Evolutionary conservation across 202 grass and related monocot genomes (phyloP).

Genomic region (Cymbopogon flexuosus): DNA sequence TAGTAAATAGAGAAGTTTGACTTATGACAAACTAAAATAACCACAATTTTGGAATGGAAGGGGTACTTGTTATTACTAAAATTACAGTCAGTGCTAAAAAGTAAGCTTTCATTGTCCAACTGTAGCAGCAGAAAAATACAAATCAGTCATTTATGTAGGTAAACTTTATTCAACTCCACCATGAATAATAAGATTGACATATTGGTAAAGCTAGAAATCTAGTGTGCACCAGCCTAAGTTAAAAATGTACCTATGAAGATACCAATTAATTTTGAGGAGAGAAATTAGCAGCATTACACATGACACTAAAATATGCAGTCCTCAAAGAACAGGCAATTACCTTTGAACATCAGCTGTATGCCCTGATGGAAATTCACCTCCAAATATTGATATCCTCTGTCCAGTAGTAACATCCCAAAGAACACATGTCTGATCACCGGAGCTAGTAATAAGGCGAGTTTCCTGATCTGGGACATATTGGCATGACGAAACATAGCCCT

Average conservation of each 20-base stretch:
- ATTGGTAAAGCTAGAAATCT: not conserved
- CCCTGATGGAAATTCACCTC: constrained; percentile 97
- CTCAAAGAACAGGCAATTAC: constrained; percentile 36
- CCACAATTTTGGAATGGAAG: not conserved
- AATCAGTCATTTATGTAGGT: not conserved
- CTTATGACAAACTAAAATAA: not conserved
- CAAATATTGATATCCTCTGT: constrained; percentile 92
- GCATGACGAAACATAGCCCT: constrained; percentile 93
- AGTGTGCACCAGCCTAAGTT: not conserved
- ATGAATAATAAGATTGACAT: not conserved
- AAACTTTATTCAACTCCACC: constrained; percentile 7
- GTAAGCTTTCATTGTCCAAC: not conserved
- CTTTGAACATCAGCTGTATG: constrained; percentile 93
- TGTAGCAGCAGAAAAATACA: not conserved
- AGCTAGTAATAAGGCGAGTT: constrained; percentile 79
- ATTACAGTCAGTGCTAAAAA: constrained; percentile 1
- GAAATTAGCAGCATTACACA: not conserved
- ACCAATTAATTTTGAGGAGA: not conserved
- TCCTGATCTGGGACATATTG: constrained; percentile 94
- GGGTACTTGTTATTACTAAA: not conserved
- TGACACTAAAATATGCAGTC: not conserved
- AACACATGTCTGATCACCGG: constrained; percentile 86
- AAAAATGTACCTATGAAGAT: constrained; percentile 8
- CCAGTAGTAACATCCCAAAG: constrained; percentile 97
- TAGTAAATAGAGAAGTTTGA: not conserved